phyloP scores from a whole-genome alignment of 345 rosid species.

The Hypericum androsaemum region DNA sequence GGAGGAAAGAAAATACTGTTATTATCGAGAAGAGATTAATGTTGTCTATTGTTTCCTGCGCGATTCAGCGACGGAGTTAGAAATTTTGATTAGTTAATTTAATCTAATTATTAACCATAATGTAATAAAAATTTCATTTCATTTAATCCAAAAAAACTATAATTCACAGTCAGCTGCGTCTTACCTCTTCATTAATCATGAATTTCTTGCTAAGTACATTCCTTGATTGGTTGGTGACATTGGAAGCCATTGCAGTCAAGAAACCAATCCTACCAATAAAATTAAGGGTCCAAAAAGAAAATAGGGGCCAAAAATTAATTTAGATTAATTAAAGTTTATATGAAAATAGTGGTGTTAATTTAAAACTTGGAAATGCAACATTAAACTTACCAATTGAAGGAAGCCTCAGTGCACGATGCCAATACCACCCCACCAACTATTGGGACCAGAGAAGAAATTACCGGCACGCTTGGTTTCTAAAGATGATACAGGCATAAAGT shows the following conservation, averaged over 20 bases:
- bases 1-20: conserved; percentile 55
- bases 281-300: not conserved
- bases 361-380: too few relatives aligned
- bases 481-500: not conserved
- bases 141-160: not conserved
- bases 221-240: conserved; percentile 79
- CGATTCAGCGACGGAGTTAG: conserved; percentile 10
- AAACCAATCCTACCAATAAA: conserved; percentile 57
- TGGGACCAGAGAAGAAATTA: conserved; percentile 52
- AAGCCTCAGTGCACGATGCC: conserved; percentile 71
- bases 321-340: too few relatives aligned
- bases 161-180: not conserved
- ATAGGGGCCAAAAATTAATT: too few relatives aligned
- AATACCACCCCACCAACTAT: conserved; percentile 77
- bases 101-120: too few relatives aligned
- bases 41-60: conserved; percentile 85
- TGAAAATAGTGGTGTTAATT: too few relatives aligned
- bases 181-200: conserved; percentile 57
- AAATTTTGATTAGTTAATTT: too few relatives aligned
- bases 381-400: conserved; percentile 61
- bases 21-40: conserved; percentile 76
- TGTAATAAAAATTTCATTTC: not conserved
- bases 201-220: conserved; percentile 75
- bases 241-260: conserved; percentile 88
- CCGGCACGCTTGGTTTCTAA: conserved; percentile 62